Evolutionary conservation across 345 rosid genomes (phyloP).

Genomic region (Acer negundo): DNA sequence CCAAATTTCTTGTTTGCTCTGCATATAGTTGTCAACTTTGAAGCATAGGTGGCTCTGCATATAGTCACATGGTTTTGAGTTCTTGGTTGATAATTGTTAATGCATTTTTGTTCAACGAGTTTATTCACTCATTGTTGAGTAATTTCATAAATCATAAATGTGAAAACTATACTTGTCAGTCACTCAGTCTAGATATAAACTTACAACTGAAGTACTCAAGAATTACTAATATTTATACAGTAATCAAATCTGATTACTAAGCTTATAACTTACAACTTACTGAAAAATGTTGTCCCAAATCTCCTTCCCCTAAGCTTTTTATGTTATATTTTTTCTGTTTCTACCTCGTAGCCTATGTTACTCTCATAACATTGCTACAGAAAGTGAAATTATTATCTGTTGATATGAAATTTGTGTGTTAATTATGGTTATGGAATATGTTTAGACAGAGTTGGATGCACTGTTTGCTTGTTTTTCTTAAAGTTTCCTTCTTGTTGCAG

Average conservation of each 20-base stretch:
- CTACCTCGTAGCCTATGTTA: not conserved
- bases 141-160: not conserved
- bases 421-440: not conserved
- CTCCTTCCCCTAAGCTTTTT: not conserved
- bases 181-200: too few species aligned
- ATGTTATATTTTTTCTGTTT: not conserved
- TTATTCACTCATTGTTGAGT: not conserved
- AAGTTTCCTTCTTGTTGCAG: constrained; percentile 41
- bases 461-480: not conserved
- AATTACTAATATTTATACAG: not conserved
- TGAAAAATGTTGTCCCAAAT: not conserved
- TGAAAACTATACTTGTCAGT: not conserved
- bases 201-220: too few species aligned
- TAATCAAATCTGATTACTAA: not conserved
- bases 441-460: constrained; percentile 7
- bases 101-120: not conserved
- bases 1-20: not conserved
- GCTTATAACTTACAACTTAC: too few species aligned
- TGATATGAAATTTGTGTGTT: not conserved
- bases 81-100: not conserved
- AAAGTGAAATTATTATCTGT: not conserved
- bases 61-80: not conserved
- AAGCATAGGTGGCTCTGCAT: not conserved
- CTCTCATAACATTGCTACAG: not conserved
- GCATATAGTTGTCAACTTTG: not conserved